Evolutionary conservation across 179 eudicot genomes (phyloP).

Genomic region (Dionaea muscipula): DNA sequence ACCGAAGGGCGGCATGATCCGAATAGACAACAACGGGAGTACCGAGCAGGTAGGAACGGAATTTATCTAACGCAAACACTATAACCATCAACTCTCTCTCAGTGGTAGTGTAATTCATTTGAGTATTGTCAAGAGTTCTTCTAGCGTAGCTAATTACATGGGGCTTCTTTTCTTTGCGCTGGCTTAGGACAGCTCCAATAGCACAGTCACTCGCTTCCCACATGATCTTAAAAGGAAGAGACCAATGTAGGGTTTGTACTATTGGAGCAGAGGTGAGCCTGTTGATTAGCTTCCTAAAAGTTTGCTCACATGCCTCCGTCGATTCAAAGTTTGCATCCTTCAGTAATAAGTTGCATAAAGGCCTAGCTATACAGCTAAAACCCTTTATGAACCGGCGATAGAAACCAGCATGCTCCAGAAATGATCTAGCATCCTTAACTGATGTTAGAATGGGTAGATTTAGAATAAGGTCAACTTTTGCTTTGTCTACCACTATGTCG

Average conservation of each 20-base stretch:
- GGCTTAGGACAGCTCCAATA: neutral
- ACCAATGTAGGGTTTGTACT: neutral
- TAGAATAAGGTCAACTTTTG: neutral
- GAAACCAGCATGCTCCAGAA: neutral
- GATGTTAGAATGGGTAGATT: neutral
- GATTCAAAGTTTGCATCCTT: neutral
- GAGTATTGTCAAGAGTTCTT: neutral
- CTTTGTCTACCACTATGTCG: conserved; percentile 2
- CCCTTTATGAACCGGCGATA: neutral
- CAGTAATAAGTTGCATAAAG: neutral
- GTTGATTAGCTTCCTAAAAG: neutral
- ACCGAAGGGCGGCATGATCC: neutral
- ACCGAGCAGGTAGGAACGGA: neutral
- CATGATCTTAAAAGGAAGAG: neutral
- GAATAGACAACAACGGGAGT: neutral
- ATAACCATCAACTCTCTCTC: neutral
- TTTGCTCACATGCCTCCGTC: neutral
- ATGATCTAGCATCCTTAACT: neutral
- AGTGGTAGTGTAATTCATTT: neutral
- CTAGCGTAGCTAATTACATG: neutral
- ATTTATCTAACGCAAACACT: neutral
- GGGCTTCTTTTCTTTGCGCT: neutral
- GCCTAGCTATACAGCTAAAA: neutral
- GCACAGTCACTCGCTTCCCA: neutral
- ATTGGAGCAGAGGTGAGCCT: neutral